Evolutionary conservation across 345 rosid genomes (phyloP), one percentile per base, ranked within the genome.

Genomic region (Syzygium jambos): DNA sequence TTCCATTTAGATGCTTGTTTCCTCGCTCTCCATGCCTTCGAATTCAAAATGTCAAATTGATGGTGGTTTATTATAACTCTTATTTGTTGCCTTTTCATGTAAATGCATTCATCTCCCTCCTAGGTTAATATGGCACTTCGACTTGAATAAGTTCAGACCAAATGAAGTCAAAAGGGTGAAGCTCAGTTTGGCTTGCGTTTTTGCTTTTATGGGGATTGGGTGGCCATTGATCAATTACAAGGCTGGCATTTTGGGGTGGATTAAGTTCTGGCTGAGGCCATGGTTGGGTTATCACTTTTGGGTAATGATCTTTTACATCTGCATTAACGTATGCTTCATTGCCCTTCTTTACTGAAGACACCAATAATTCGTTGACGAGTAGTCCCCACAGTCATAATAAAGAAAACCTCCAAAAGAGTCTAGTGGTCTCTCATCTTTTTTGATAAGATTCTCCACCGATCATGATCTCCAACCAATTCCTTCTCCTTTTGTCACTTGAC

Each of bases 211-310:
- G n/a, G 5, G n/a, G 61, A 56, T 56, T 56, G 11, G 5, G 61
- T 1, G n/a, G 99, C 98, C n/a, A n/a, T n/a, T n/a, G 98, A 2
- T 88, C 95, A 91, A 95, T 97, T 94, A 89, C 84, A 95, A 95
- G 90, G 92, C 96, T 11, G 98, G 98, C 83, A 55, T 95, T 30
- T 30, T 90, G 92, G 99, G 98, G 89, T 97, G 98, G 98, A 90
- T 96, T 41, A 98, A 93, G 87, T 96, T 92, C 92, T 96, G 98
- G 99, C 87, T 93, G 86, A 96, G 95, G 96, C 99, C 99, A 11
- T 95, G 99, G 96, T 88, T 96, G 86, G 98, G 98, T 89, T 95
- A 94, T 91, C 96, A 94, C 92, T 97, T 97, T 87, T 97, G 98
- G 96, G 97, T 96, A 95, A 65, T 80, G 68, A 41, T 41, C 43